Percentiles rank a stretch among this genome's conserved stretches.
phyloP scores from a whole-genome alignment of 805 yeast genomes.

The Suhomyces sp. region DNA sequence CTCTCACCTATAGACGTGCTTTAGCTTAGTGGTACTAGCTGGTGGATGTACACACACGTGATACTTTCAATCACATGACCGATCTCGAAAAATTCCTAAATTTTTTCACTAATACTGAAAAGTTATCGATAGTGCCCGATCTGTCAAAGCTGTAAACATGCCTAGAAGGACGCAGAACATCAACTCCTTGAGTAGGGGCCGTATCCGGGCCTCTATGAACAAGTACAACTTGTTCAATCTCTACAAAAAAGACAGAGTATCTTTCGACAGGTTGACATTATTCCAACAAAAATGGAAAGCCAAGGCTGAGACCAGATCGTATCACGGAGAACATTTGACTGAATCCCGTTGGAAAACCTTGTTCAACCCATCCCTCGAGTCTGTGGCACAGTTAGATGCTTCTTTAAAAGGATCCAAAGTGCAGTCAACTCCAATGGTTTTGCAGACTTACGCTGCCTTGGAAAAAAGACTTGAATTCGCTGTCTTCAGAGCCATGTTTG shows the following conservation, averaged over 20 bases:
- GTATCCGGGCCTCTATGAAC: slow-evolving; percentile 87
- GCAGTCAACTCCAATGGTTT: slow-evolving; percentile 71
- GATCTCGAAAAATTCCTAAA: background rate
- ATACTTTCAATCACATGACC: background rate
- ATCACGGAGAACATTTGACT: slow-evolving; percentile 91
- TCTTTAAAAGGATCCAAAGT: slow-evolving; percentile 59
- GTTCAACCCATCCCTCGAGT: slow-evolving; percentile 68
- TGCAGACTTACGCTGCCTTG: slow-evolving; percentile 84
- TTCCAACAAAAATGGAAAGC: slow-evolving; percentile 91
- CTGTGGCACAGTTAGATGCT: slow-evolving; percentile 87
- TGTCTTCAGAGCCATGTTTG: slow-evolving; percentile 86
- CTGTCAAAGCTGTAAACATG: slow-evolving; percentile 31
- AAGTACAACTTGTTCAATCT: slow-evolving; percentile 87
- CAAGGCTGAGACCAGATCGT: slow-evolving; percentile 87
- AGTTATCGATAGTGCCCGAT: background rate
- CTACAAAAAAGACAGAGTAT: slow-evolving; percentile 63
- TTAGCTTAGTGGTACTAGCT: background rate
- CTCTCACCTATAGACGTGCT: background rate
- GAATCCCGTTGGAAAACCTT: slow-evolving; percentile 76
- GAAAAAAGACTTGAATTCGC: slow-evolving; percentile 91
- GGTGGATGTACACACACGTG: background rate
- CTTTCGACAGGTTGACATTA: slow-evolving; percentile 60
- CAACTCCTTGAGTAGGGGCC: slow-evolving; percentile 61
- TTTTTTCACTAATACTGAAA: background rate
- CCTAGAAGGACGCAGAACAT: slow-evolving; percentile 59